Percentiles rank a stretch among this genome's conserved stretches.
Evolutionary conservation across 305 asterid species (phyloP).

Genomic region (Euphrasia arctica): DNA sequence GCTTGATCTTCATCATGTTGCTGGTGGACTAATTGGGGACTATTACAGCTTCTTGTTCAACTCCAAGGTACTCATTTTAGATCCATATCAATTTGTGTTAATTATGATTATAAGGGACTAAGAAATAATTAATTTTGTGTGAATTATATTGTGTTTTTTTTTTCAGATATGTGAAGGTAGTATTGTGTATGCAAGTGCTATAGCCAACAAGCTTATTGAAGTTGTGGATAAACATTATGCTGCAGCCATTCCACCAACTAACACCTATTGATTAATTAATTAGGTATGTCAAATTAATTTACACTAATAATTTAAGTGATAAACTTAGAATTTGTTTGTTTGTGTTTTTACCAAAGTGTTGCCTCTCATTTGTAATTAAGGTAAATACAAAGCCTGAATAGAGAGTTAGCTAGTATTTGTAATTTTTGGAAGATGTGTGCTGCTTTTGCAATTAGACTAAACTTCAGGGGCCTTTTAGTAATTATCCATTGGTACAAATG

Average conservation of each 20-base stretch:
- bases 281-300: slow-evolving; percentile 26
- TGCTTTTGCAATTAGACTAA: background rate
- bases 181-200: slow-evolving; percentile 80
- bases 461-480: background rate
- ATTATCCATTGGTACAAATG: background rate
- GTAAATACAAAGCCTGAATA: background rate
- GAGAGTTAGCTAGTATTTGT: no score
- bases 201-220: slow-evolving; percentile 86
- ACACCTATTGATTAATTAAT: slow-evolving; percentile 32
- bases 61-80: slow-evolving; percentile 55
- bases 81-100: background rate
- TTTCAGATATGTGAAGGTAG: slow-evolving; percentile 89
- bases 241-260: slow-evolving; percentile 55
- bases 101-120: background rate
- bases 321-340: background rate
- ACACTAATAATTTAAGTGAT: no score
- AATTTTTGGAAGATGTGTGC: background rate
- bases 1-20: slow-evolving; percentile 89
- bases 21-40: slow-evolving; percentile 92
- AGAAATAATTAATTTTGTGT: background rate
- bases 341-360: background rate
- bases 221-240: slow-evolving; percentile 75
- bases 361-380: no score
- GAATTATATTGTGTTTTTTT: background rate
- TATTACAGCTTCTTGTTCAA: slow-evolving; percentile 75